Evolutionary conservation across 2,329 filamentous ascomycete genomes (phyloP).

Genomic region (Coniochaeta prunicola): DNA sequence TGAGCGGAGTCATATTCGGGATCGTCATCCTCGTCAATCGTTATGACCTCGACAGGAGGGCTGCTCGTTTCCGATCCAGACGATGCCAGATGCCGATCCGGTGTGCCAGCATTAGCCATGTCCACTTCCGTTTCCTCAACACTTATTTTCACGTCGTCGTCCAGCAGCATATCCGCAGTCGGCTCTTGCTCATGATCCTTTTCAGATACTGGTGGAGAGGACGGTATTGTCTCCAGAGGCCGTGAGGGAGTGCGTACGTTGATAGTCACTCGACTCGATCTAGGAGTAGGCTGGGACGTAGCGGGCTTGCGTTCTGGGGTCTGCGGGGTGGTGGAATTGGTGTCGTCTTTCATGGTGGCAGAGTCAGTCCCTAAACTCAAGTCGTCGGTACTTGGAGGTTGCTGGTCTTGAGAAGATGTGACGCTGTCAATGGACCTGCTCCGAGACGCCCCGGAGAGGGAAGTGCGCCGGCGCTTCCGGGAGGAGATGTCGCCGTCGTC

Average conservation of each 20-base stretch:
- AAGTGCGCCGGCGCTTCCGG: conserved; percentile 57
- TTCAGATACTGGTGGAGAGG: conserved; percentile 34
- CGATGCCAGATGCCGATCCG: conserved; percentile 23
- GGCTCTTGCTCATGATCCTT: neutral
- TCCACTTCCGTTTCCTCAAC: conserved; percentile 36
- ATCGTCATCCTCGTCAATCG: conserved; percentile 29
- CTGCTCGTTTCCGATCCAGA: conserved; percentile 32
- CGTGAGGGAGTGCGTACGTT: conserved; percentile 45
- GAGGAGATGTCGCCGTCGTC: conserved; percentile 49
- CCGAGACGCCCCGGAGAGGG: conserved; percentile 42
- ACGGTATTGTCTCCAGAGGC: conserved; percentile 30
- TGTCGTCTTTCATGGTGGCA: conserved; percentile 31
- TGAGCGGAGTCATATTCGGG: conserved; percentile 14
- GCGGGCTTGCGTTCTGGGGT: conserved; percentile 31
- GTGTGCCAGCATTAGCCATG: conserved; percentile 20
- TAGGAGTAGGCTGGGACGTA: conserved; percentile 18
- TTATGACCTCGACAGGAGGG: conserved; percentile 35
- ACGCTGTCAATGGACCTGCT: conserved; percentile 42
- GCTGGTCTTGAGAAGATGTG: conserved; percentile 16
- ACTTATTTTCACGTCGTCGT: conserved; percentile 31
- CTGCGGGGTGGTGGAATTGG: conserved; percentile 29
- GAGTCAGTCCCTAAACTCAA: neutral
- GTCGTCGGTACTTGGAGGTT: neutral
- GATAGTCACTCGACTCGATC: conserved; percentile 47
- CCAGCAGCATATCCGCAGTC: conserved; percentile 4